These are phyloP conservation scores for Staphylotrichum longicolle DNA, from an alignment of 495 filamentous ascomycete species.

Conservation along the genomic window DNA sequence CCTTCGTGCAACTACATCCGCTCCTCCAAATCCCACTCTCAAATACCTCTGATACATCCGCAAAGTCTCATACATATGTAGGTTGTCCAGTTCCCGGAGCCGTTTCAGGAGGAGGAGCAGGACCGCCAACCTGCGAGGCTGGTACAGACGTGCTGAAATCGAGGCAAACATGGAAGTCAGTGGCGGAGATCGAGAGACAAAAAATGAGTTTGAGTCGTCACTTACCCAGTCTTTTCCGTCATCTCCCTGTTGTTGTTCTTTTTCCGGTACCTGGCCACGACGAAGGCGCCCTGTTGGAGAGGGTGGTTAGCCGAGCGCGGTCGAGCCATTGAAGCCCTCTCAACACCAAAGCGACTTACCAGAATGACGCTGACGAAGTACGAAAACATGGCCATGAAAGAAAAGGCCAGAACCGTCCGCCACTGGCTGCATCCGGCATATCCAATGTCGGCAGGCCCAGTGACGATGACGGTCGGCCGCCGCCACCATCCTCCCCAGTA, in stretches of 20 bases:
- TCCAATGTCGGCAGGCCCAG: not conserved
- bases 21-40: no score
- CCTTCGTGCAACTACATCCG: no score
- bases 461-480: not conserved
- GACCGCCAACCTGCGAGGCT: no score
- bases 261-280: slow-evolving; percentile 5
- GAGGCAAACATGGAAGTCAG: no score
- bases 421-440: slow-evolving; percentile 21
- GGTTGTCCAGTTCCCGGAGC: not conserved
- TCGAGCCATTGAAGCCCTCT: not conserved
- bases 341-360: slow-evolving; percentile 11
- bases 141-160: no score
- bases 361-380: slow-evolving; percentile 26
- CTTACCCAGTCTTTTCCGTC: slow-evolving; percentile 1
- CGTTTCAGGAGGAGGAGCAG: no score
- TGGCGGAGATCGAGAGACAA: not conserved
- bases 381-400: slow-evolving; percentile 26
- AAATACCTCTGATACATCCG: no score
- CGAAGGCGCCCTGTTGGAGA: slow-evolving; percentile 8
- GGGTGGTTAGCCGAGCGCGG: not conserved
- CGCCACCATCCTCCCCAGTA: slow-evolving; percentile 29
- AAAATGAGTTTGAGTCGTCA: not conserved
- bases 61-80: no score
- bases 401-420: slow-evolving; percentile 26
- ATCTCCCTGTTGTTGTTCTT: not conserved